phyloP scores from a whole-genome alignment of 2,329 filamentous ascomycete species.

The Claviceps sp. region DNA sequence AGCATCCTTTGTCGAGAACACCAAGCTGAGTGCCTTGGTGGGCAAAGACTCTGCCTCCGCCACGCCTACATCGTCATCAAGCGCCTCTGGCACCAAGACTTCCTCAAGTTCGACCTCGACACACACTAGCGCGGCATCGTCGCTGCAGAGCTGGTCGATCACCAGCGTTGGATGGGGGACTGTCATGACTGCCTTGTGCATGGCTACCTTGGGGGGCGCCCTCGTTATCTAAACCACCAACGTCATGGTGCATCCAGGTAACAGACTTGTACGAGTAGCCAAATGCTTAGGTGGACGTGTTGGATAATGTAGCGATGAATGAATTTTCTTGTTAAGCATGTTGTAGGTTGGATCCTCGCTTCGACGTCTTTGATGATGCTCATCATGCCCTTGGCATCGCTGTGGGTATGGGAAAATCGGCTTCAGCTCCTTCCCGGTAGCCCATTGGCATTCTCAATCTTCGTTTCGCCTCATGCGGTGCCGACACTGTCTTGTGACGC shows the following conservation, averaged over 20 bases:
- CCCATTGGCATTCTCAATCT: too few species aligned
- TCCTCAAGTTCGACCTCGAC: slow-evolving; percentile 10
- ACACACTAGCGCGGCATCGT: slow-evolving; percentile 12
- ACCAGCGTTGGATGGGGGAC: slow-evolving; percentile 10
- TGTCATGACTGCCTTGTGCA: slow-evolving; percentile 14
- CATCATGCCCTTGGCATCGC: too few species aligned
- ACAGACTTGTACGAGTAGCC: background rate
- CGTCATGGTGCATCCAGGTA: background rate
- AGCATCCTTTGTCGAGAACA: slow-evolving; percentile 19
- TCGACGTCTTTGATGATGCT: too few species aligned
- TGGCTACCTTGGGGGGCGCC: slow-evolving; percentile 17
- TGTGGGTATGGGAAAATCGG: too few species aligned
- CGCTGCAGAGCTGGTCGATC: slow-evolving; percentile 6
- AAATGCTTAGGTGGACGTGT: background rate
- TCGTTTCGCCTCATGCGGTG: too few species aligned
- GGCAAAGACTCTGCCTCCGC: slow-evolving; percentile 7
- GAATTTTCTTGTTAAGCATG: background rate
- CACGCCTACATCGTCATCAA: background rate
- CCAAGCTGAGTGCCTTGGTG: slow-evolving; percentile 21
- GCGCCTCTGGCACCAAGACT: slow-evolving; percentile 8
- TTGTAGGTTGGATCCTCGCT: too few species aligned
- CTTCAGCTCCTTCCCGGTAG: too few species aligned
- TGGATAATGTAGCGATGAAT: background rate
- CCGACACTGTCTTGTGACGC: too few species aligned
- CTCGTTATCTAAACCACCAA: slow-evolving; percentile 12